Evolutionary conservation across 2,329 filamentous ascomycete genomes (phyloP), one percentile per base, ranked within the genome.

Genomic region (Cladosporium sp.): DNA sequence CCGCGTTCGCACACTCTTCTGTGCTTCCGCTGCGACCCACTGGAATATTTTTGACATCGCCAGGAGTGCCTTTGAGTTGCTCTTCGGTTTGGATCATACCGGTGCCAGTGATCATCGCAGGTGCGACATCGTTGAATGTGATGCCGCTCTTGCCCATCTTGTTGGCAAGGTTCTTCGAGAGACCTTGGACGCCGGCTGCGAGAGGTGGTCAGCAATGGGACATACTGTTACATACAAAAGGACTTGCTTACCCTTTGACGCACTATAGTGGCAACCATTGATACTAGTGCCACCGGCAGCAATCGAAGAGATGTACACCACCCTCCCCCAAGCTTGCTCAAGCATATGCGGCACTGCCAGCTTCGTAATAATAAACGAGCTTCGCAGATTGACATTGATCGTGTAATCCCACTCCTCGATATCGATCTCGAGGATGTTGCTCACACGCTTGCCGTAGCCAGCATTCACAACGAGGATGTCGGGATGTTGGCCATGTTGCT

Each of bases 391-490:
- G 66, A 89, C 82, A 66, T 81, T 83, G 57, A 89, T 79, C 5
- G 85, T 89, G 70, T 85, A 79, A 74, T 90, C 87, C 74, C 87
- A 90, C 74, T 90, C 87, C 57, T 87, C 85, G 21, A 89, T 75
- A 8, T 81, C 79, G 70, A 90, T 89, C 66, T 89, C 87, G 71
- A 77, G 73, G 26, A 79, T 77, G 48, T 77, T 73, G 16, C 69
- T 72, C 3, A 86, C 83, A 11, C 87, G 82, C 72, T 87, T 88
- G 34, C 88, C 88, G 67, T 88, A 83, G 0, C 88, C 88, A 1
- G 89, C 89, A 71, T 91, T 91, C 11, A 84, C 85, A 28, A 91
- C 75, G 2, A 91, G 78, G 25, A 91, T 89, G 70, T 90, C 86
- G 0, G 86, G 86, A 2, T 81, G 80, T 64, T 84, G 80, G n/a